These are phyloP conservation scores for Pichia sp. DNA, from an alignment of 1,139 yeast genomes.

Conservation along the genomic window DNA sequence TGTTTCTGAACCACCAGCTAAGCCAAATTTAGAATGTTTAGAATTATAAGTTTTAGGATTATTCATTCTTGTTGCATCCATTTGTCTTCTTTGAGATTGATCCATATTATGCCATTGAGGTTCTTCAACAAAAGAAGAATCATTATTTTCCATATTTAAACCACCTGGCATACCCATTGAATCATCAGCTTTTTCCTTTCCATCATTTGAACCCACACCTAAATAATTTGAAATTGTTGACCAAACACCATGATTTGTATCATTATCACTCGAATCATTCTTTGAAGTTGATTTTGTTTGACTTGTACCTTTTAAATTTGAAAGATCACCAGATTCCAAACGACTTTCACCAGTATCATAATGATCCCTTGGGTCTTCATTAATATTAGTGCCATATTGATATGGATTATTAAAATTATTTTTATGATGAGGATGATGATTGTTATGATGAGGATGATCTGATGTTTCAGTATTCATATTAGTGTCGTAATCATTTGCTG, in stretches of 20 bases:
- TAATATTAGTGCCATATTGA: too few relatives aligned
- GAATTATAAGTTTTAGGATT: conserved; percentile 1
- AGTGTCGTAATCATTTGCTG: too few relatives aligned
- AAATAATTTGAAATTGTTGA: conserved; percentile 4
- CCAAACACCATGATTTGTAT: conserved; percentile 2
- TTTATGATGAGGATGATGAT: too few relatives aligned
- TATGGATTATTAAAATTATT: too few relatives aligned
- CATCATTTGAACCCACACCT: conserved; percentile 2
- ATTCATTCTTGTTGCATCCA: background rate
- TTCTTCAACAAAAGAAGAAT: background rate
- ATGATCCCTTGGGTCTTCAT: too few relatives aligned
- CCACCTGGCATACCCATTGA: conserved; percentile 10
- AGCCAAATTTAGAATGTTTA: background rate
- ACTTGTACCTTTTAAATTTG: background rate
- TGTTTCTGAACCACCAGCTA: background rate
- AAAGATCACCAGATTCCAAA: too few relatives aligned
- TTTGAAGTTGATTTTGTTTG: too few relatives aligned
- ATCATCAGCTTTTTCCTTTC: background rate
- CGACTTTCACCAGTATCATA: too few relatives aligned
- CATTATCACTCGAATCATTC: background rate
- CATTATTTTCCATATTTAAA: background rate
- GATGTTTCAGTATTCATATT: background rate
- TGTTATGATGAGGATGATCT: too few relatives aligned
- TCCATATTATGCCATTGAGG: background rate
- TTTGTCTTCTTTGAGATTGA: background rate